phyloP scores from a whole-genome alignment of 2,329 filamentous ascomycete genomes.

The Sporothrix pallida region DNA sequence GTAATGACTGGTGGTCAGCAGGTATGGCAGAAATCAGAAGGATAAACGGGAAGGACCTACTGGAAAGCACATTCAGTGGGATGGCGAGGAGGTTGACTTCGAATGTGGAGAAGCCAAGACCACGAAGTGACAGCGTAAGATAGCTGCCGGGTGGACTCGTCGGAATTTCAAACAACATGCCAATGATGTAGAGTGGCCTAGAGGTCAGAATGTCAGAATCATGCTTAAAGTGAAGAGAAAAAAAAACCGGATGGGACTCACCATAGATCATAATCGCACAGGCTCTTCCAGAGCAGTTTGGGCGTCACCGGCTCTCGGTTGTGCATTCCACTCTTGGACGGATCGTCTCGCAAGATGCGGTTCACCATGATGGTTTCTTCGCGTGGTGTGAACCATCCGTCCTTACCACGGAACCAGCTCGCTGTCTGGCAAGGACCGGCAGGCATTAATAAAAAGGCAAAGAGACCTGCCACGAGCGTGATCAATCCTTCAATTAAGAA shows the following conservation, averaged over 20 bases:
- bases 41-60: background rate
- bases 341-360: conserved; percentile 63
- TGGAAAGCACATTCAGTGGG: conserved; percentile 40
- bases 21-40: background rate
- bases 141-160: conserved; percentile 27
- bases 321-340: conserved; percentile 64
- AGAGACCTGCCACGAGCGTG: conserved; percentile 56
- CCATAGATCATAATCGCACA: conserved; percentile 49
- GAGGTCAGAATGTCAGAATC: conserved; percentile 43
- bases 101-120: conserved; percentile 34
- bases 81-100: conserved; percentile 36
- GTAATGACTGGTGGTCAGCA: conserved; percentile 45
- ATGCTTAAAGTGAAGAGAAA: conserved; percentile 57
- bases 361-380: conserved; percentile 68
- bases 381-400: conserved; percentile 65
- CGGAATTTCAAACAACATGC: conserved; percentile 32
- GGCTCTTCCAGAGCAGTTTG: conserved; percentile 55
- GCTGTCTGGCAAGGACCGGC: conserved; percentile 57
- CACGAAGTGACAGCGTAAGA: conserved; percentile 34
- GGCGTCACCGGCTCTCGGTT: conserved; percentile 63
- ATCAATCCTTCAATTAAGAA: conserved; percentile 61
- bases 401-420: conserved; percentile 59
- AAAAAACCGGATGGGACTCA: conserved; percentile 49
- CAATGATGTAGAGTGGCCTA: conserved; percentile 30
- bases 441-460: conserved; percentile 62